Evolutionary conservation across 352 stramenopile species (phyloP), one percentile per base, ranked within the genome.

Genomic region (Pythium dissimile): DNA sequence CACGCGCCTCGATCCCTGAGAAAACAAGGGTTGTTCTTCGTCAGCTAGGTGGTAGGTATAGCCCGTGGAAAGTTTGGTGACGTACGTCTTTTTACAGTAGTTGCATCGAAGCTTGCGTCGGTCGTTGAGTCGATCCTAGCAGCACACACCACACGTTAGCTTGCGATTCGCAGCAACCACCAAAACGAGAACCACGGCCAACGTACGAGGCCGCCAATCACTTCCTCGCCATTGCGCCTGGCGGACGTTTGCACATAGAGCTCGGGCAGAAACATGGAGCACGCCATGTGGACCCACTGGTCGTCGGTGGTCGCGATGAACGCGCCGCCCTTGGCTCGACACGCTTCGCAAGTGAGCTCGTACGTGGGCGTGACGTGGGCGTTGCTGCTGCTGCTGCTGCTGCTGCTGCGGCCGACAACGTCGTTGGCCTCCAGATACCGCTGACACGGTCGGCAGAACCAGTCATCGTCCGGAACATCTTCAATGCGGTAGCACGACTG

Each of bases 191-290:
- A n/a, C 7, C 20, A n/a, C n/a, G n/a, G 34, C 34, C 5, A 41
- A 69, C 67, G 46, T 44, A 80, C 72, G 51, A 84, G 53, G 35
- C 79, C 79, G 30, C 71, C 78, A 32, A 88, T 71, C 30, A 86
- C 74, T 53, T 89, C 77, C 26, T 77, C 65, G 31, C 72, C 64
- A n/a, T 69, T 58, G 24, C 78, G 54, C 16, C 53, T 44, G 21
- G 53, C 46, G 9, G 42, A 61, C 12, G 51, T 23, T 21, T 70
- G 63, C 15, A 92, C 42, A 45, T 77, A 85, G 1, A 92, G 59
- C 62, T 92, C 83, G 0, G 80, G 80, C n/a, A 93, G 59, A 54
- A 86, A 90, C 76, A 90, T 87, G 45, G 79, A 80, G 68, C 84
- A 93, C 0, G 76, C 69, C 50, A 90, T 73, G 60, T 93, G 84